A percentile compares a stretch with the other conserved stretches of the same genome.
phyloP scores from a whole-genome alignment of 2,329 filamentous ascomycete species.

The Monilinia aucupariae region DNA sequence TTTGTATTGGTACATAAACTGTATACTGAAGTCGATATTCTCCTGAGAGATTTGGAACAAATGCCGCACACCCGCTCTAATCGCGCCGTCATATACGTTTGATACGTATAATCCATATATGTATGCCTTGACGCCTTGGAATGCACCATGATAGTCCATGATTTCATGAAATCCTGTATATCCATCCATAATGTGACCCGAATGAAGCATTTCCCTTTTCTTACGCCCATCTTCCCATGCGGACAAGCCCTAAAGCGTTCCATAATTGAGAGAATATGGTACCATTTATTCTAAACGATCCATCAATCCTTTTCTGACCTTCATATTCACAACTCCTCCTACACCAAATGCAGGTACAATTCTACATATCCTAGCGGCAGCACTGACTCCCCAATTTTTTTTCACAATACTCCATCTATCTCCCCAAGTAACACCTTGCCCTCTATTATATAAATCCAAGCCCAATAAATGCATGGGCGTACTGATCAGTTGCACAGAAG shows the following conservation, averaged over 20 bases:
- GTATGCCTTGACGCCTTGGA: conserved; percentile 7
- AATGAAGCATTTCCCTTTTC: background rate
- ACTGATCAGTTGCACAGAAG: conserved; percentile 69
- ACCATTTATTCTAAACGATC: conserved; percentile 20
- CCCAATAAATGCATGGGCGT: conserved; percentile 84
- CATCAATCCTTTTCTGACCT: conserved; percentile 63
- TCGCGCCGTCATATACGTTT: conserved; percentile 1
- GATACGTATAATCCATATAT: conserved; percentile 7
- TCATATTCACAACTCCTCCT: conserved; percentile 78
- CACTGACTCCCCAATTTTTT: conserved; percentile 70
- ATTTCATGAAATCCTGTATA: background rate
- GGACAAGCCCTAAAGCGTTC: background rate
- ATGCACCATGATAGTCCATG: background rate
- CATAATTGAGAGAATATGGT: background rate
- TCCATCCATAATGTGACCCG: background rate
- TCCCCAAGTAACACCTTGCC: conserved; percentile 41
- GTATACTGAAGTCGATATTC: background rate
- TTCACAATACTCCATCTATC: conserved; percentile 65
- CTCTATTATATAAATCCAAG: conserved; percentile 78
- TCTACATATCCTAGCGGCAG: conserved; percentile 69
- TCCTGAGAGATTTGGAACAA: background rate
- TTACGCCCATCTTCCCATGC: background rate
- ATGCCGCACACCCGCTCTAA: background rate
- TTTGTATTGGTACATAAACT: conserved; percentile 5
- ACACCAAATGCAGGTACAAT: conserved; percentile 87